Percentiles rank a stretch among this genome's conserved stretches.
phyloP scores from a whole-genome alignment of 2,329 filamentous ascomycete genomes.

The Colletotrichum tofieldiae region DNA sequence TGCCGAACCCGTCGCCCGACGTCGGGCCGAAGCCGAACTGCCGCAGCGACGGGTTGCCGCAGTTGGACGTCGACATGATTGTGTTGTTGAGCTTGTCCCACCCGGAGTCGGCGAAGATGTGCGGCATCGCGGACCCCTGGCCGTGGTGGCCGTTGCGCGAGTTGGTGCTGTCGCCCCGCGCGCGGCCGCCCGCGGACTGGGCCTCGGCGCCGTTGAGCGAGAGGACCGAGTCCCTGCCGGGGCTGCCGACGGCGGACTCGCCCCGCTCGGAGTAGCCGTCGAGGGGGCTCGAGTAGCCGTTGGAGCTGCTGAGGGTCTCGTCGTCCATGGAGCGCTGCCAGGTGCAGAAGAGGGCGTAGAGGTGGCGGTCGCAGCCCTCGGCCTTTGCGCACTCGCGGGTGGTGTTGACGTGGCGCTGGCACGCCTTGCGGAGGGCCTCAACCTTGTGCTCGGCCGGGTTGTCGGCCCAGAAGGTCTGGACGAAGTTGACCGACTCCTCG shows the following conservation, averaged over 20 bases:
- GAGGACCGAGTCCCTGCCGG: slow-evolving; percentile 65
- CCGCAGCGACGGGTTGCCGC: slow-evolving; percentile 92
- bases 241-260: slow-evolving; percentile 65
- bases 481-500: slow-evolving; percentile 86
- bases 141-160: slow-evolving; percentile 58
- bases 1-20: slow-evolving; percentile 93
- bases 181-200: slow-evolving; percentile 43
- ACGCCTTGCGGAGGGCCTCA: slow-evolving; percentile 86
- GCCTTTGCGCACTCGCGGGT: slow-evolving; percentile 92
- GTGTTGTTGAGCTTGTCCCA: slow-evolving; percentile 98
- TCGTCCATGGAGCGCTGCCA: slow-evolving; percentile 94
- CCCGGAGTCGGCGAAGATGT: slow-evolving; percentile 88
- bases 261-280: slow-evolving; percentile 66
- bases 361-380: slow-evolving; percentile 90
- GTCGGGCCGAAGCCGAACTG: slow-evolving; percentile 98
- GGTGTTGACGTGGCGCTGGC: slow-evolving; percentile 83
- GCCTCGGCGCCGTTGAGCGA: slow-evolving; percentile 57
- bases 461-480: slow-evolving; percentile 95
- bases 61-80: slow-evolving; percentile 97
- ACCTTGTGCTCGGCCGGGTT: slow-evolving; percentile 87
- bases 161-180: slow-evolving; percentile 69
- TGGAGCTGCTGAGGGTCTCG: slow-evolving; percentile 72
- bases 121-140: slow-evolving; percentile 71
- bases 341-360: slow-evolving; percentile 94
- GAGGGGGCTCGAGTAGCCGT: slow-evolving; percentile 74